Evolutionary conservation across 106 monocot genomes (phyloP).

Genomic region (Triglochin maritima): DNA sequence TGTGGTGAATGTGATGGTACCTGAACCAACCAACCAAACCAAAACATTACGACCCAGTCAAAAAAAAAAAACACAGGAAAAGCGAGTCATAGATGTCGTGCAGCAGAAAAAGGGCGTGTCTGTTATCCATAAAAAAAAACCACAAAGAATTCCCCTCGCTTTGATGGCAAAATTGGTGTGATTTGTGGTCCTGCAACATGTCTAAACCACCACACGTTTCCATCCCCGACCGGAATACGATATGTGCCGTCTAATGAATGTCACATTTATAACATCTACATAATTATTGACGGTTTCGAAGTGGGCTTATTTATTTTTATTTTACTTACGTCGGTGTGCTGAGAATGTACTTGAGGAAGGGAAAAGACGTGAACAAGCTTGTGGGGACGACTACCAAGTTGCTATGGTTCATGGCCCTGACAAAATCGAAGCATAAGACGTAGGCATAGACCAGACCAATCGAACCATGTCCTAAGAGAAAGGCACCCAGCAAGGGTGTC

Average conservation of each 20-base stretch:
- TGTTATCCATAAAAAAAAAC: too few species aligned
- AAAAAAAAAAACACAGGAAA: too few species aligned
- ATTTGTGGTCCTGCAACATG: too few species aligned
- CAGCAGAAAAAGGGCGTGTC: too few species aligned
- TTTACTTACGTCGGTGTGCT: slow-evolving; percentile 80
- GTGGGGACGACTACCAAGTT: slow-evolving; percentile 30
- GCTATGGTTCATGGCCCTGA: slow-evolving; percentile 26
- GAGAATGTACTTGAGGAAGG: slow-evolving; percentile 64
- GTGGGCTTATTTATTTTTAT: background rate
- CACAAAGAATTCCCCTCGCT: too few species aligned
- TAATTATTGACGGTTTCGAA: too few species aligned
- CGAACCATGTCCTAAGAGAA: slow-evolving; percentile 20
- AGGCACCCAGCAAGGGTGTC: slow-evolving; percentile 18
- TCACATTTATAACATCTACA: too few species aligned
- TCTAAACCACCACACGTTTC: too few species aligned
- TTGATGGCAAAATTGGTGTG: too few species aligned
- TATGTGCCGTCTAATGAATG: too few species aligned
- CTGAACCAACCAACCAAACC: slow-evolving; percentile 19
- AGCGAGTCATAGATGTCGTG: too few species aligned
- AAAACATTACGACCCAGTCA: background rate
- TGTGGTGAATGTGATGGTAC: slow-evolving; percentile 85
- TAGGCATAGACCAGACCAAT: slow-evolving; percentile 23
- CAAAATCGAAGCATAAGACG: slow-evolving; percentile 28
- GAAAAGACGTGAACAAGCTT: slow-evolving; percentile 36
- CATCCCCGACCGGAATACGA: too few species aligned